Conservation (phyloP, 2,329 filamentous ascomycete genomes). For the Pseudocercospora ulei region DNA sequence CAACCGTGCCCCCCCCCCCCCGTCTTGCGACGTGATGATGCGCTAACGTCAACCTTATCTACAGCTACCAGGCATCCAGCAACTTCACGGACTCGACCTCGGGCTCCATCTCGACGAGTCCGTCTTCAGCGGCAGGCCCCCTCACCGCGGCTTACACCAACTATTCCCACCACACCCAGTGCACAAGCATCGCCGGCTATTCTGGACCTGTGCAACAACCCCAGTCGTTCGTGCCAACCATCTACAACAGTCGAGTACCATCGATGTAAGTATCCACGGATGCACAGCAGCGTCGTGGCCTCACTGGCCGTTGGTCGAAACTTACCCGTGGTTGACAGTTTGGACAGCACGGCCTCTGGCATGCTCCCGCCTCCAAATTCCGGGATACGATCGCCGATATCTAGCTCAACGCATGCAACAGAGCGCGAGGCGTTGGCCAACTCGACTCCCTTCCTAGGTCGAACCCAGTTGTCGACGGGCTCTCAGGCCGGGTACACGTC, state of each 20-base stretch:
- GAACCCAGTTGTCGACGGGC: conserved; percentile 27
- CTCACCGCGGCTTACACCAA: conserved; percentile 38
- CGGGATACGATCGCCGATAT: conserved; percentile 24
- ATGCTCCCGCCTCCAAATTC: conserved; percentile 28
- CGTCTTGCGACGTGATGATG: conserved; percentile 12
- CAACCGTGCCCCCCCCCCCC: conserved; percentile 10
- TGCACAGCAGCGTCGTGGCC: conserved; percentile 19
- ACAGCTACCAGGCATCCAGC: conserved; percentile 43
- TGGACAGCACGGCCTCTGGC: conserved; percentile 25
- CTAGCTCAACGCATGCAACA: conserved; percentile 25
- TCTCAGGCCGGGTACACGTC: conserved; percentile 26
- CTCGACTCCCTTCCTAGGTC: conserved; percentile 26
- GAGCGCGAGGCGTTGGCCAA: conserved; percentile 28
- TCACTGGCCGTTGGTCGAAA: conserved; percentile 17
- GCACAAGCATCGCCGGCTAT: conserved; percentile 32
- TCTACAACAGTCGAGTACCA: conserved; percentile 37
- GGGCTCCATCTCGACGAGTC: conserved; percentile 47
- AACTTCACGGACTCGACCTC: conserved; percentile 49
- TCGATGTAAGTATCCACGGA: conserved; percentile 39
- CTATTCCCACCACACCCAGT: conserved; percentile 33
- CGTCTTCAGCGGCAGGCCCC: conserved; percentile 43
- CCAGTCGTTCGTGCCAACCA: conserved; percentile 36
- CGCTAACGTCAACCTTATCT: conserved; percentile 17
- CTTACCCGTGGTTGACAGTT: conserved; percentile 28
- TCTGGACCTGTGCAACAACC: conserved; percentile 31